Evolutionary conservation across 2,329 filamentous ascomycete species (phyloP).

Genomic region (Penicillium sclerotigenum): DNA sequence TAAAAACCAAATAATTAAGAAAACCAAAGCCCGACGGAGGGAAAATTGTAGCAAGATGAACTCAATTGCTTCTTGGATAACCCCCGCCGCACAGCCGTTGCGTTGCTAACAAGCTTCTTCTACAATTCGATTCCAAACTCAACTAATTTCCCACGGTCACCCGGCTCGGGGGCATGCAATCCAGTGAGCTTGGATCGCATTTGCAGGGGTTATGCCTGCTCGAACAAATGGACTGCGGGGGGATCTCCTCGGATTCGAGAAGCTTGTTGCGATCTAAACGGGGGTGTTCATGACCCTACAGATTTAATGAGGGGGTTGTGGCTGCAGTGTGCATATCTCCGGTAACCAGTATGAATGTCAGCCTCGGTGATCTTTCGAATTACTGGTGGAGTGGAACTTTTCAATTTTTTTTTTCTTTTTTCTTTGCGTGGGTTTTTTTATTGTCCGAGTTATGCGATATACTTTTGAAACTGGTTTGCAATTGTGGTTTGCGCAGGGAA

Average conservation of each 20-base stretch:
- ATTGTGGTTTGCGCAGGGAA: background rate
- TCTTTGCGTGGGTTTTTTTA: background rate
- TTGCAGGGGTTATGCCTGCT: conserved; percentile 9
- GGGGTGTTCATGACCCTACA: conserved; percentile 3
- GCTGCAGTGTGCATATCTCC: conserved; percentile 6
- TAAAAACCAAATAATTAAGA: too few relatives aligned
- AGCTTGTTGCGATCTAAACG: conserved; percentile 10
- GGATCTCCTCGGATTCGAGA: conserved; percentile 6
- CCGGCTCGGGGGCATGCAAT: background rate
- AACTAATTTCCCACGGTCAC: background rate
- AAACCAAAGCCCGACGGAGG: background rate
- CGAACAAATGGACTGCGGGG: background rate
- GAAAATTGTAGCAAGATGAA: background rate
- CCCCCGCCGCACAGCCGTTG: background rate
- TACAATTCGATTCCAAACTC: background rate
- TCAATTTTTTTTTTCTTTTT: background rate
- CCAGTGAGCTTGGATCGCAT: background rate
- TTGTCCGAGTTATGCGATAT: background rate
- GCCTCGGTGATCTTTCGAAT: background rate
- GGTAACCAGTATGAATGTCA: background rate
- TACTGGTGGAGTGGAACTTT: background rate
- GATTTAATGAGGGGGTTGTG: background rate
- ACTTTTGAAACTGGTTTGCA: background rate
- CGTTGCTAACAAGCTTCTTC: conserved; percentile 12
- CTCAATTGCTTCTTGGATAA: background rate